Conservation (phyloP, 768 basidiomycete genomes). For the Leccinum uliginosum region DNA sequence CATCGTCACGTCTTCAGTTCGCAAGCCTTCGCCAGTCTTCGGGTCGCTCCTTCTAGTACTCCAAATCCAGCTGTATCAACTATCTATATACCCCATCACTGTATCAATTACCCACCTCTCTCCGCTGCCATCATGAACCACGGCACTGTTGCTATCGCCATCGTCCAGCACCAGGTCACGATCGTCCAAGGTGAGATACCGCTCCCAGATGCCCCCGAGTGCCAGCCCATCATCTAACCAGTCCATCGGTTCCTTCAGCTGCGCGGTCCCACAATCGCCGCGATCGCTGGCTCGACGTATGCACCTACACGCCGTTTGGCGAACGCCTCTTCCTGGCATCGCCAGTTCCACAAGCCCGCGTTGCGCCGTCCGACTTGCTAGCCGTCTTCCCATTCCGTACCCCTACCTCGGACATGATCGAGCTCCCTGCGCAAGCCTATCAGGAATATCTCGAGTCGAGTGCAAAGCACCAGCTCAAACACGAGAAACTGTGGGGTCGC, state of each 20-base stretch:
- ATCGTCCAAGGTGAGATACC: conserved; percentile 55
- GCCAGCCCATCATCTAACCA: conserved; percentile 2
- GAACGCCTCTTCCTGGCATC: conserved; percentile 63
- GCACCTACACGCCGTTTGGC: conserved; percentile 60
- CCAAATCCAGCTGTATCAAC: conserved; percentile 18
- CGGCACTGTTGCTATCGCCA: conserved; percentile 62
- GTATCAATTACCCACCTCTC: conserved; percentile 12
- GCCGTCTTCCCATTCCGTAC: conserved; percentile 42
- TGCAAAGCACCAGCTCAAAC: conserved; percentile 47
- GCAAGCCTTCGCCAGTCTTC: neutral
- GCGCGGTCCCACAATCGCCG: conserved; percentile 49
- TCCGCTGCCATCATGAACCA: conserved; percentile 37
- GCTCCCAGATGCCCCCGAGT: neutral
- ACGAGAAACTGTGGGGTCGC: conserved; percentile 56
- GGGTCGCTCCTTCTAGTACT: conserved; percentile 6
- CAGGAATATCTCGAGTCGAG: conserved; percentile 53
- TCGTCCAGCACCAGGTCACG: conserved; percentile 65
- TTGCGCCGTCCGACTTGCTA: conserved; percentile 55
- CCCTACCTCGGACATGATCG: conserved; percentile 51
- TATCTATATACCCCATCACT: conserved; percentile 2
- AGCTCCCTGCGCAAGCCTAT: conserved; percentile 57
- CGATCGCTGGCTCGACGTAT: conserved; percentile 63
- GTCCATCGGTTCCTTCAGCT: conserved; percentile 37
- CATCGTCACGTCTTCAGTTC: neutral
- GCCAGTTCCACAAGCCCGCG: conserved; percentile 57